Percentiles rank a stretch among this genome's conserved stretches.
Evolutionary conservation across 805 yeast species (phyloP).

Genomic region (Komagataella pastoris): DNA sequence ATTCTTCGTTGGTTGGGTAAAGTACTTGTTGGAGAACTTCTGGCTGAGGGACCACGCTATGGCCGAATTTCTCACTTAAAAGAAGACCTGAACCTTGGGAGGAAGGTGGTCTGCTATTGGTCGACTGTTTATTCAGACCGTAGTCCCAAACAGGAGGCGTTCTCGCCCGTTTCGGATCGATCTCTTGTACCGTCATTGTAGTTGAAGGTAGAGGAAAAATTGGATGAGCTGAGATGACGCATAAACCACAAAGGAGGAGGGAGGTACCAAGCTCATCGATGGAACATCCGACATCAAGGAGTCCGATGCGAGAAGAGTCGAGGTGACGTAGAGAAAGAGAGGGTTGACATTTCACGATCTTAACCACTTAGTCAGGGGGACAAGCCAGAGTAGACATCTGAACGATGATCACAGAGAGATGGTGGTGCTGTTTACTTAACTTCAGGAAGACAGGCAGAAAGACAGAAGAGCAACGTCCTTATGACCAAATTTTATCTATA

Average conservation of each 20-base stretch:
- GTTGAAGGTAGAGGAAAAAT: background rate
- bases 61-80: constrained; percentile 8
- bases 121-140: constrained; percentile 11
- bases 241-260: background rate
- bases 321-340: background rate
- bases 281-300: background rate
- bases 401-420: too few species aligned
- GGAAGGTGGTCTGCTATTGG: constrained; percentile 8
- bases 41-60: constrained; percentile 21
- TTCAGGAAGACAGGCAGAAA: too few species aligned
- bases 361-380: too few species aligned
- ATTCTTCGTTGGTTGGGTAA: constrained; percentile 18
- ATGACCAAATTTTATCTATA: background rate
- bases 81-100: constrained; percentile 11
- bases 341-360: background rate
- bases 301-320: background rate
- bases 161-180: background rate
- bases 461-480: background rate
- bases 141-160: constrained; percentile 13
- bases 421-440: too few species aligned
- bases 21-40: constrained; percentile 27
- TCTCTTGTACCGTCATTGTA: background rate
- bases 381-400: too few species aligned
- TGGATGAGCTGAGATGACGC: background rate
- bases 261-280: background rate